phyloP scores from a whole-genome alignment of 495 filamentous ascomycete genomes.

The Penicillium nucicola region DNA sequence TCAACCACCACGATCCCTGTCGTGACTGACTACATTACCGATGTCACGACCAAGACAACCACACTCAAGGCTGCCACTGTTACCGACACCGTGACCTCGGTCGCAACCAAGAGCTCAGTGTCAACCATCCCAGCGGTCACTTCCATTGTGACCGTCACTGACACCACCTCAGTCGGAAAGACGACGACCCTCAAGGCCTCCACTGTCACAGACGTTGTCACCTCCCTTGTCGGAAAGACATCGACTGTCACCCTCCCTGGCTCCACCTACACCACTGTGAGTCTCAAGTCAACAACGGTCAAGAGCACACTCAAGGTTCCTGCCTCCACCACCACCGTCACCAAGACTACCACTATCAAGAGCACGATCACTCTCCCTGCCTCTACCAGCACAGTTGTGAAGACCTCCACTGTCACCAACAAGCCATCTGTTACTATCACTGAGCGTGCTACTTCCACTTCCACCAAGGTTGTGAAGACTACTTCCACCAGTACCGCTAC shows the following conservation, averaged over 20 bases:
- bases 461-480: conserved; percentile 8
- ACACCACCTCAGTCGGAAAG: conserved; percentile 5
- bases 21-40: not conserved
- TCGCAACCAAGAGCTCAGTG: not conserved
- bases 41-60: conserved; percentile 4
- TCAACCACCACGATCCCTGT: not conserved
- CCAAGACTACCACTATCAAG: conserved; percentile 4
- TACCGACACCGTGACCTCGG: conserved; percentile 1
- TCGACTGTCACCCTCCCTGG: not conserved
- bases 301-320: conserved; percentile 2
- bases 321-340: not conserved
- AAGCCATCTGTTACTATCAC: conserved; percentile 9
- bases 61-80: not conserved
- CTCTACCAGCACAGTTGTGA: conserved; percentile 5
- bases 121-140: conserved; percentile 4
- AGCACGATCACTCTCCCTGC: conserved; percentile 7
- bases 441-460: conserved; percentile 5
- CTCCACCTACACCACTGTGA: not conserved
- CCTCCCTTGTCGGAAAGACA: not conserved
- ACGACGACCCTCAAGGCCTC: conserved; percentile 5
- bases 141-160: not conserved
- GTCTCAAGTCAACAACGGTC: not conserved
- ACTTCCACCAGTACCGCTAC: conserved; percentile 9
- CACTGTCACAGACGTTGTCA: not conserved
- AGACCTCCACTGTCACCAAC: conserved; percentile 7